Evolutionary conservation across 768 basidiomycete species (phyloP), one percentile per base, ranked within the genome.

Genomic region (Tulasnella sp.): DNA sequence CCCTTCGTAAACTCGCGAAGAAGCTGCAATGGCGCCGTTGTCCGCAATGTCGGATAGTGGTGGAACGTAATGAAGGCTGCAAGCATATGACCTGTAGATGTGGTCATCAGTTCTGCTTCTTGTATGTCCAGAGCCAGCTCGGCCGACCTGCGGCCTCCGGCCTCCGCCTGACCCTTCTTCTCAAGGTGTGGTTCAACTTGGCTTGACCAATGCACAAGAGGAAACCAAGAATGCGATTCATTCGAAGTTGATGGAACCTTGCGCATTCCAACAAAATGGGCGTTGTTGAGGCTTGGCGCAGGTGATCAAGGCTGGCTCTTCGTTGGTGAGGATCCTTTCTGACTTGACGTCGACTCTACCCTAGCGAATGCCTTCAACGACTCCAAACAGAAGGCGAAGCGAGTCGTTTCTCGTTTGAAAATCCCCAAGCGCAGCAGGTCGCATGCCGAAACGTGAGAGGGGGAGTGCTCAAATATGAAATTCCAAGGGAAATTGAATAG

Each of bases 61-160:
- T 75, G 38, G 75, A 75, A 42, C 44, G 52, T 14, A 75, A 44
- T 48, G 75, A 75, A 14, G 75, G 75, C 9, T 75, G 75, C 75
- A 75, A 56, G 44, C 75, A 75, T 21, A 75, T 75, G 75, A 75
- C 75, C 16, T 75, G 75, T 75, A 40, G 75, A 19, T 75, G 75
- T 31, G 75, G 75, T 36, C 75, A 75, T 48, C 75, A 75, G 34
- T 75, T 75, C 27, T 75, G 75, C 16, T 56, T 48, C 52, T 48
- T 75, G 75, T 75, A 48, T 21, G 75, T 48, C 8, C 73, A 6
- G 10, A 42, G 27, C 24, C 8, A 72, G 73, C 8, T 19, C 7
- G 34, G 21, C 21, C 40, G 14, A 36, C 21, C 31, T 1, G 44
- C 12, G 14, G 44, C 19, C 44, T 44, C 14, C 44, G n/a, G n/a